A percentile compares a stretch with the other conserved stretches of the same genome.
Conservation (phyloP, 2,329 filamentous ascomycete species). For the Aspergillus sp. region DNA sequence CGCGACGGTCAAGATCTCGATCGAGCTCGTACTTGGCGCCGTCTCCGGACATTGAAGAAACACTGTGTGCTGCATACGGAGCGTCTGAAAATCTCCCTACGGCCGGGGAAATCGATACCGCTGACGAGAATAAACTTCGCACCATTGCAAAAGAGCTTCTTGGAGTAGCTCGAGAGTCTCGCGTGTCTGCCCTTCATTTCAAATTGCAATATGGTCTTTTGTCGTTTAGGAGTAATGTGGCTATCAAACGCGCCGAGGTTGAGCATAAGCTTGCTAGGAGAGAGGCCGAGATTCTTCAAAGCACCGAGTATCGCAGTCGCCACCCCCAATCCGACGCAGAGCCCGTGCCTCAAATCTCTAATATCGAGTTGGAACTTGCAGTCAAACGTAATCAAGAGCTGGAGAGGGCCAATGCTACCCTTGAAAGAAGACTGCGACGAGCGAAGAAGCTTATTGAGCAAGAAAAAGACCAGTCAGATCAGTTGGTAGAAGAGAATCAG, state of each 20-base stretch:
- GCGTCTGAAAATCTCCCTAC: conserved; percentile 48
- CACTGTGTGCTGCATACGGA: conserved; percentile 42
- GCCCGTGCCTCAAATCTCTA: conserved; percentile 39
- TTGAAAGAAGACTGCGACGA: conserved; percentile 66
- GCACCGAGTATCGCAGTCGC: conserved; percentile 69
- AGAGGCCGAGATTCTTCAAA: conserved; percentile 80
- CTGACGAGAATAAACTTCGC: conserved; percentile 53
- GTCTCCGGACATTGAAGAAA: conserved; percentile 50
- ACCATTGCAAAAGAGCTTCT: conserved; percentile 56
- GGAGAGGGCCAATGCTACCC: conserved; percentile 63
- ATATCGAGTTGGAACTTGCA: conserved; percentile 59
- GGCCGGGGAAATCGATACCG: conserved; percentile 52
- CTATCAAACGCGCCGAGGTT: conserved; percentile 81
- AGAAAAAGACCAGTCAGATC: conserved; percentile 70
- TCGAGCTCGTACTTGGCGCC: conserved; percentile 40
- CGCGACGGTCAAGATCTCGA: conserved; percentile 43
- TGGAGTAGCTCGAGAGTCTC: conserved; percentile 60
- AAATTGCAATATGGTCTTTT: conserved; percentile 87
- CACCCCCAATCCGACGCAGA: conserved; percentile 54
- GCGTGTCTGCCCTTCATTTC: conserved; percentile 85
- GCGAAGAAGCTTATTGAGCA: conserved; percentile 78
- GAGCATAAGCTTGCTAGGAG: conserved; percentile 89
- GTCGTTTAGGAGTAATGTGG: conserved; percentile 78
- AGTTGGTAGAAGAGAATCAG: conserved; percentile 72
- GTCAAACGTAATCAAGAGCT: conserved; percentile 63